These are phyloP conservation scores for Cystobasidiaceae sp. DNA, from an alignment of 1,284 basidiomycete genomes.

Conservation along the genomic window DNA sequence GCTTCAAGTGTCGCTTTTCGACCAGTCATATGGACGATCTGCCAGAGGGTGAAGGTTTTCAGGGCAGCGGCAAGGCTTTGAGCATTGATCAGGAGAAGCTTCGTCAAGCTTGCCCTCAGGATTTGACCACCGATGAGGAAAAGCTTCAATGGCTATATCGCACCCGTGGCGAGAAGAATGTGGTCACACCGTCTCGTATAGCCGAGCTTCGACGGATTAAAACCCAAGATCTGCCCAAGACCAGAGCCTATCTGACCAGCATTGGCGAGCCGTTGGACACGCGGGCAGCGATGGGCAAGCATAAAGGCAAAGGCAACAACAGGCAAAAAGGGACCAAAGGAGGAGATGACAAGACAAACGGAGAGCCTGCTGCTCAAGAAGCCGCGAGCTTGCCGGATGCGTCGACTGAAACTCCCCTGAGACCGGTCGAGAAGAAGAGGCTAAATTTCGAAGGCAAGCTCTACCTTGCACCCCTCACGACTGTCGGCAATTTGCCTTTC, in stretches of 20 bases:
- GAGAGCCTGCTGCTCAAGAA: neutral
- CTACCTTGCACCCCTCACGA: conserved; percentile 91
- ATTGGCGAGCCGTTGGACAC: conserved; percentile 39
- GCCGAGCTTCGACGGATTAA: conserved; percentile 50
- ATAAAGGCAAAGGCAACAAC: neutral
- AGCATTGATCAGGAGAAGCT: conserved; percentile 58
- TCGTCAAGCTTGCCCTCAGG: neutral
- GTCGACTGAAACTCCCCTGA: conserved; percentile 63
- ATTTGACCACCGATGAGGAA: conserved; percentile 29
- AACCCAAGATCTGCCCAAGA: conserved; percentile 41
- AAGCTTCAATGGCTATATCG: conserved; percentile 13
- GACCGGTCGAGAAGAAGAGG: conserved; percentile 77
- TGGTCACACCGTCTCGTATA: conserved; percentile 57
- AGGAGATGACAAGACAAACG: neutral
- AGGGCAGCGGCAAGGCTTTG: conserved; percentile 45
- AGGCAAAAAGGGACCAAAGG: neutral
- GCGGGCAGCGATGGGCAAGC: conserved; percentile 9
- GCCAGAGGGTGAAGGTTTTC: conserved; percentile 35
- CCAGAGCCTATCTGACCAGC: conserved; percentile 33
- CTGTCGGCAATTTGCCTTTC: conserved; percentile 93
- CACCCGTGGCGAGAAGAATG: conserved; percentile 66
- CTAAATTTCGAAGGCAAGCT: conserved; percentile 81
- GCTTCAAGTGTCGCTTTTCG: conserved; percentile 86
- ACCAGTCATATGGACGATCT: conserved; percentile 59
- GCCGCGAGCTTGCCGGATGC: no score